These are phyloP conservation scores for Gossypium davidsonii DNA, from an alignment of 441 rosid species.

Conservation along the genomic window DNA sequence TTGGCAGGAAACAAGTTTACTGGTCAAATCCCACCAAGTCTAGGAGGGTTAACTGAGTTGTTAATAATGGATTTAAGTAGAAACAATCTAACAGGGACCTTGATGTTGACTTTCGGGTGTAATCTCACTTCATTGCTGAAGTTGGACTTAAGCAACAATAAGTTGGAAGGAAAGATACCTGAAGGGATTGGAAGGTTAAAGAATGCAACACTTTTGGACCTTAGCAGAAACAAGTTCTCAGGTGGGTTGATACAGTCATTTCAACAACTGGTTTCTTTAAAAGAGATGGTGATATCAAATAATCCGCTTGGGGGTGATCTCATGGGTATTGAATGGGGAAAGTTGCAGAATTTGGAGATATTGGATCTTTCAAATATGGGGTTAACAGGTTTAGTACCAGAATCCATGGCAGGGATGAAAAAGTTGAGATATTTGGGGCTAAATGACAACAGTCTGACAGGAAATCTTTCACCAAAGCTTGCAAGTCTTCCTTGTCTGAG, in stretches of 20 bases:
- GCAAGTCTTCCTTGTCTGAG: conserved; percentile 53
- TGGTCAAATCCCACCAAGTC: conserved; percentile 54
- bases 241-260: conserved; percentile 53
- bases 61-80: conserved; percentile 74
- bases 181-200: conserved; percentile 39
- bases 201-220: conserved; percentile 66
- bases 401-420: conserved; percentile 47
- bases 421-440: conserved; percentile 71
- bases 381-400: conserved; percentile 56
- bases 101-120: conserved; percentile 47
- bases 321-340: conserved; percentile 41
- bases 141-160: conserved; percentile 77
- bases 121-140: conserved; percentile 55
- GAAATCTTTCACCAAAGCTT: conserved; percentile 42
- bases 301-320: conserved; percentile 59
- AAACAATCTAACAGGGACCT: conserved; percentile 53
- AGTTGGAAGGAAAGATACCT: conserved; percentile 52
- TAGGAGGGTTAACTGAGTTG: conserved; percentile 41
- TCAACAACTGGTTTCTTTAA: conserved; percentile 48
- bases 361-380: conserved; percentile 57
- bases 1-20: conserved; percentile 54
- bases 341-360: conserved; percentile 45
- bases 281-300: conserved; percentile 56
- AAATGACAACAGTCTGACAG: conserved; percentile 58
- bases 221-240: conserved; percentile 61